Percentiles rank a stretch among this genome's conserved stretches.
phyloP scores from a whole-genome alignment of 2,329 filamentous ascomycete genomes.

The Alternaria solani region DNA sequence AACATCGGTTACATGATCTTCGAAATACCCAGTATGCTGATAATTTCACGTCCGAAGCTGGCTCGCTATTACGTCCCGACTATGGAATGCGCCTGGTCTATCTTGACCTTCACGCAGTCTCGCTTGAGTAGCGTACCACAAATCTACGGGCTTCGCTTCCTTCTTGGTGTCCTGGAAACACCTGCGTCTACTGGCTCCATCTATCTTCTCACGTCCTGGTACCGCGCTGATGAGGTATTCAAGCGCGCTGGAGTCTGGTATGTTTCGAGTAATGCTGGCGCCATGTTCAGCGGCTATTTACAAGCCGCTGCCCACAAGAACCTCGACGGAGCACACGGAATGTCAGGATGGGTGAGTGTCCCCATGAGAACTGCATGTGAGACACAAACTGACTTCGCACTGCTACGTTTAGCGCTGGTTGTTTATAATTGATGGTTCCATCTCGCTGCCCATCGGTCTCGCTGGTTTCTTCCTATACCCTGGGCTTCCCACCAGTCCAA shows the following conservation, averaged over 20 bases:
- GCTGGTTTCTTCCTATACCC: constrained; percentile 62
- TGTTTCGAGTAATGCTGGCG: constrained; percentile 58
- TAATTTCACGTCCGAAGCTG: constrained; percentile 45
- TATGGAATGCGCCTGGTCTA: constrained; percentile 47
- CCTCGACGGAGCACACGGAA: constrained; percentile 52
- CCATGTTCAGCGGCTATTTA: constrained; percentile 63
- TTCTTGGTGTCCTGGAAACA: constrained; percentile 41
- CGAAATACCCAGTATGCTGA: constrained; percentile 43
- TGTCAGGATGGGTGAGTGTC: constrained; percentile 52
- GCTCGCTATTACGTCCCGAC: constrained; percentile 43
- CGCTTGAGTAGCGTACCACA: constrained; percentile 41
- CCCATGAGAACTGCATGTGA: neutral
- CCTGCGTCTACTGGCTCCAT: constrained; percentile 39
- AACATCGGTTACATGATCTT: constrained; percentile 46
- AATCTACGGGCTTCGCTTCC: constrained; percentile 46
- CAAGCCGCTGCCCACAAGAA: constrained; percentile 61
- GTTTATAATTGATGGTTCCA: constrained; percentile 64
- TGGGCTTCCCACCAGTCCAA: constrained; percentile 58
- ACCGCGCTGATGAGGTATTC: constrained; percentile 53
- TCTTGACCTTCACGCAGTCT: constrained; percentile 45
- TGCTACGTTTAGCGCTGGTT: constrained; percentile 50
- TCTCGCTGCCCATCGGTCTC: constrained; percentile 62
- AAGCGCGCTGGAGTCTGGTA: constrained; percentile 64
- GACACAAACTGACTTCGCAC: neutral
- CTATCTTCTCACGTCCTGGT: constrained; percentile 48